phyloP scores from a whole-genome alignment of 164 flowering plant genomes.

The Aristolochia contorta region DNA sequence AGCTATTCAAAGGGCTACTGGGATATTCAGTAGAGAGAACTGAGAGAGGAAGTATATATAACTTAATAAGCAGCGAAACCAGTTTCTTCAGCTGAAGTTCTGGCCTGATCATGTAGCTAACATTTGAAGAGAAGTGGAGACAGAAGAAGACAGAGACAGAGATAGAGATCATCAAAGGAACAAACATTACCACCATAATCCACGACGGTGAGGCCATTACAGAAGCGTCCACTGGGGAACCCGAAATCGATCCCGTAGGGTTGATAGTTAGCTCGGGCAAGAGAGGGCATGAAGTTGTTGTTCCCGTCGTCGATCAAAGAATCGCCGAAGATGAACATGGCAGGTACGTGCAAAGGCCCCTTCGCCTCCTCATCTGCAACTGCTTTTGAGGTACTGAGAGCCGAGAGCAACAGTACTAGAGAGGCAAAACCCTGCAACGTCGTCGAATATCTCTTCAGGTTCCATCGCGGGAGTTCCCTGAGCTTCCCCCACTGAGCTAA shows the following conservation, averaged over 20 bases:
- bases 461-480: too few species aligned
- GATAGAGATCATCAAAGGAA: not conserved
- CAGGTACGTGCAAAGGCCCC: conserved; percentile 18
- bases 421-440: too few species aligned
- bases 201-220: conserved; percentile 34
- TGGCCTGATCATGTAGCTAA: too few species aligned
- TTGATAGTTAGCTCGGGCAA: conserved; percentile 25
- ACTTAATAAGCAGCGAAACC: too few species aligned
- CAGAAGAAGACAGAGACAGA: not conserved
- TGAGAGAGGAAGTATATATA: not conserved
- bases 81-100: not conserved
- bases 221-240: conserved; percentile 28
- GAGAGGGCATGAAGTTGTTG: conserved; percentile 25
- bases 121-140: too few species aligned
- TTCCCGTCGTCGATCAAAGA: conserved; percentile 33
- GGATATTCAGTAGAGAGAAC: too few species aligned
- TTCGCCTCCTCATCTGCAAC: not conserved
- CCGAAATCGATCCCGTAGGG: conserved; percentile 39
- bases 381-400: too few species aligned
- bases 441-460: too few species aligned
- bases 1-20: not conserved
- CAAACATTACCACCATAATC: conserved; percentile 27
- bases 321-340: conserved; percentile 36
- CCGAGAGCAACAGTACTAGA: too few species aligned
- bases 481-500: too few species aligned